Percentiles rank a stretch among this genome's conserved stretches.
These are phyloP conservation scores for Alternaria ethzedia DNA, from an alignment of 2,329 filamentous ascomycete genomes.

Conservation along the genomic window DNA sequence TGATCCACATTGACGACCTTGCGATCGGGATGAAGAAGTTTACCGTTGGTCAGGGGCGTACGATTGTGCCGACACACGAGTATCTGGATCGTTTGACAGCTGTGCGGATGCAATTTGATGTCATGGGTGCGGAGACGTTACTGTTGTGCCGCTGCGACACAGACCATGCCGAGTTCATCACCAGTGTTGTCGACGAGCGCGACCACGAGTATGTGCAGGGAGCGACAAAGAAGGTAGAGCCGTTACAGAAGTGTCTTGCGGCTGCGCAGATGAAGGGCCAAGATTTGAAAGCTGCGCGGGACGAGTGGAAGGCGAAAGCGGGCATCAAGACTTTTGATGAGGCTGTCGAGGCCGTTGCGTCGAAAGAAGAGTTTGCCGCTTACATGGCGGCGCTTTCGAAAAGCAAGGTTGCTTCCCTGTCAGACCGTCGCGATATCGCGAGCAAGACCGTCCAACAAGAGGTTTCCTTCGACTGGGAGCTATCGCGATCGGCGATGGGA, in stretches of 20 bases:
- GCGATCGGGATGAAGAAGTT: constrained; percentile 55
- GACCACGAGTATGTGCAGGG: constrained; percentile 52
- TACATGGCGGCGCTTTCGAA: neutral
- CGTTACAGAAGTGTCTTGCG: constrained; percentile 31
- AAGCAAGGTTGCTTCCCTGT: neutral
- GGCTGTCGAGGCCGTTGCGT: constrained; percentile 31
- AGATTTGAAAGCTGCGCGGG: constrained; percentile 31
- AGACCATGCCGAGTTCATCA: constrained; percentile 51
- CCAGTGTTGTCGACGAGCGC: constrained; percentile 46
- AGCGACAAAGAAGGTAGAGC: constrained; percentile 42
- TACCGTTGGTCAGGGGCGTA: constrained; percentile 50
- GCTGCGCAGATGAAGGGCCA: constrained; percentile 31
- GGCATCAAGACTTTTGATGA: constrained; percentile 46
- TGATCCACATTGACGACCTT: constrained; percentile 54
- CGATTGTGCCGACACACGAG: constrained; percentile 51
- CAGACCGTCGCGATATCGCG: neutral
- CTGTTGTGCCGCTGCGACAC: constrained; percentile 50
- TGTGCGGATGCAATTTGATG: constrained; percentile 50
- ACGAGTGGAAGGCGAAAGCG: constrained; percentile 43
- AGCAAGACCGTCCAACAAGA: constrained; percentile 21
- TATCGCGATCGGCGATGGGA: constrained; percentile 42
- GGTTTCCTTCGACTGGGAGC: constrained; percentile 44
- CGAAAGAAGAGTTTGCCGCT: neutral
- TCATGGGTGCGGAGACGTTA: constrained; percentile 51
- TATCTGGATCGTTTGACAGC: constrained; percentile 47